A percentile compares a stretch with the other conserved stretches of the same genome.
Evolutionary conservation across 768 basidiomycete genomes (phyloP).

Genomic region (Pholiota conissans): DNA sequence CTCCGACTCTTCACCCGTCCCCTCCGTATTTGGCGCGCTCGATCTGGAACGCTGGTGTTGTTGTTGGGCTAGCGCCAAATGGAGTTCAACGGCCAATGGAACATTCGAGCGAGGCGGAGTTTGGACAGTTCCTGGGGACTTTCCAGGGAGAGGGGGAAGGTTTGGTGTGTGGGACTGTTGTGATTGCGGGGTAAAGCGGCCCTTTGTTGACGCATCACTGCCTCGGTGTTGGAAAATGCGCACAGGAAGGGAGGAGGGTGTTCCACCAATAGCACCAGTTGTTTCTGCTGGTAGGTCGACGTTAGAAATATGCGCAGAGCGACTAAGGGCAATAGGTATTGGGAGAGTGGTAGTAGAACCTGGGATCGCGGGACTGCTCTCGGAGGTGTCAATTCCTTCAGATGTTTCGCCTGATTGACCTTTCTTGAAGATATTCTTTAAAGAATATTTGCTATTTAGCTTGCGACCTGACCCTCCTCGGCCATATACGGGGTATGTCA

Average conservation of each 20-base stretch:
- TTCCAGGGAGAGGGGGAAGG: conserved; percentile 14
- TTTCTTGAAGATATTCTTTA: conserved; percentile 76
- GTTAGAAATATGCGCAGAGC: conserved; percentile 21
- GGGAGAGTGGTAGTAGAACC: conserved; percentile 26
- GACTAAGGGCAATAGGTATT: conserved; percentile 23
- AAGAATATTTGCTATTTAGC: conserved; percentile 70
- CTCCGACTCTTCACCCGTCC: conserved; percentile 10
- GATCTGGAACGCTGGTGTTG: conserved; percentile 23
- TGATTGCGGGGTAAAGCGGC: conserved; percentile 9
- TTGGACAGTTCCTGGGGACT: conserved; percentile 23
- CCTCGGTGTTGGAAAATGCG: conserved; percentile 30
- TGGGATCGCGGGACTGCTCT: conserved; percentile 11
- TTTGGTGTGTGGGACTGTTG: conserved; percentile 10
- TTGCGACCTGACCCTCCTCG: conserved; percentile 40
- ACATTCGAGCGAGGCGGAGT: conserved; percentile 24
- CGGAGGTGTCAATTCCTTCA: conserved; percentile 15
- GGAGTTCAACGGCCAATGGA: conserved; percentile 49
- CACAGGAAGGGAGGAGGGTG: conserved; percentile 13
- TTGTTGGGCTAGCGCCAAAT: conserved; percentile 41
- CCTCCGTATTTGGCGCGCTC: conserved; percentile 4
- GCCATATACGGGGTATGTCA: conserved; percentile 27
- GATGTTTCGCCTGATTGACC: conserved; percentile 38
- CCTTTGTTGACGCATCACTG: conserved; percentile 32
- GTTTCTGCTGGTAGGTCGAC: conserved; percentile 18
- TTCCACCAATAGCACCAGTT: too few species aligned